phyloP scores from a whole-genome alignment of 306 rosid species.

The Canavalia gladiata region DNA sequence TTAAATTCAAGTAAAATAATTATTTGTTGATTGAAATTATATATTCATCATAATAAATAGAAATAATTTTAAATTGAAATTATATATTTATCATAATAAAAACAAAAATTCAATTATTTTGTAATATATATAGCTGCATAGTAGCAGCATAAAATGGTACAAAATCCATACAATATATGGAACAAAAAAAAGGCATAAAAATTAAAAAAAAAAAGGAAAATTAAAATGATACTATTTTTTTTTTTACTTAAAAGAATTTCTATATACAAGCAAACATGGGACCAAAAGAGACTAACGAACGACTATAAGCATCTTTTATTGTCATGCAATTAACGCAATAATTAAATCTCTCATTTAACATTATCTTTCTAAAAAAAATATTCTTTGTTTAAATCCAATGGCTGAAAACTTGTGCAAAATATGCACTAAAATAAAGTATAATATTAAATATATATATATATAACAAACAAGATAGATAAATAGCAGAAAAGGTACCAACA shows the following conservation, averaged over 20 bases:
- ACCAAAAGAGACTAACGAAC: neutral
- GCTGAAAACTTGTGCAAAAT: neutral
- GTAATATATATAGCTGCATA: neutral
- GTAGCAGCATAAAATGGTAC: neutral
- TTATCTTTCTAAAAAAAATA: neutral
- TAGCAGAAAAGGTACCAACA: slow-evolving; percentile 11
- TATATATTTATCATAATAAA: too few species aligned
- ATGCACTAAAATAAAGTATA: neutral
- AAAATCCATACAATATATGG: neutral
- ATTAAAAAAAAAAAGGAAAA: neutral
- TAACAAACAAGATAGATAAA: slow-evolving; percentile 4
- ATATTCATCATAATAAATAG: too few species aligned
- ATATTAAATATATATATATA: neutral
- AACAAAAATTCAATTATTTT: too few species aligned
- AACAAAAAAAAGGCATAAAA: neutral
- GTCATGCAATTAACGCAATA: slow-evolving; percentile 8
- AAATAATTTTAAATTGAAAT: too few species aligned
- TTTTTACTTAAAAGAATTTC: neutral
- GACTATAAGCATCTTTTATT: slow-evolving; percentile 7
- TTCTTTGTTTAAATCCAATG: neutral
- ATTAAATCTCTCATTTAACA: neutral
- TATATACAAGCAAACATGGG: neutral
- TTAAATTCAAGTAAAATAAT: too few species aligned
- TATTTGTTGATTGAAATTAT: too few species aligned
- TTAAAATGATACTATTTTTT: neutral